Conservation (phyloP, 1,284 basidiomycete genomes). For the Fereydounia khargensis region DNA sequence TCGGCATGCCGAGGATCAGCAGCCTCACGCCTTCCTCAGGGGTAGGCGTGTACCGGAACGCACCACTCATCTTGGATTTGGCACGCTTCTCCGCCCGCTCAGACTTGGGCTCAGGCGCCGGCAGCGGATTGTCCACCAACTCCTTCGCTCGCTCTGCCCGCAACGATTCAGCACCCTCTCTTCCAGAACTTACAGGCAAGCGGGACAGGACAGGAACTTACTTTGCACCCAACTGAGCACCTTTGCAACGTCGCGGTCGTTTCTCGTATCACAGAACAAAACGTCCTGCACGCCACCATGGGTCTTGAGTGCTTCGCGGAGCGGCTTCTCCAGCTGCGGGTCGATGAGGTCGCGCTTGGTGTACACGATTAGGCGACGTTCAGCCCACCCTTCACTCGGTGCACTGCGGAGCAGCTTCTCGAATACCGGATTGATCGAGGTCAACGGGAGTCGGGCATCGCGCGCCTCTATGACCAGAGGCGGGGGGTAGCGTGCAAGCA, state of each 20-base stretch:
- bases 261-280: slow-evolving; percentile 62
- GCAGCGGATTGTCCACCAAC: slow-evolving; percentile 1
- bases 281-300: slow-evolving; percentile 59
- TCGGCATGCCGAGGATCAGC: slow-evolving; percentile 78
- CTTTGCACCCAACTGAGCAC: slow-evolving; percentile 60
- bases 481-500: slow-evolving; percentile 68
- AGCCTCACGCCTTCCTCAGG: slow-evolving; percentile 52
- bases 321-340: slow-evolving; percentile 69
- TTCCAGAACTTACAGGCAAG: background rate
- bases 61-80: slow-evolving; percentile 46
- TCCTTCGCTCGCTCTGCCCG: slow-evolving; percentile 17
- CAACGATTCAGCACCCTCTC: no score
- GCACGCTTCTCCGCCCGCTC: slow-evolving; percentile 19
- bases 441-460: slow-evolving; percentile 87
- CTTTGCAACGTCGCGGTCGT: slow-evolving; percentile 60
- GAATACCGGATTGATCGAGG: slow-evolving; percentile 81
- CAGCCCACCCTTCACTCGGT: slow-evolving; percentile 33
- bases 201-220: no score
- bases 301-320: slow-evolving; percentile 59
- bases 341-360: slow-evolving; percentile 91
- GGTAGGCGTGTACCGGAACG: slow-evolving; percentile 49
- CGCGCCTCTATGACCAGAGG: slow-evolving; percentile 86
- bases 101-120: background rate
- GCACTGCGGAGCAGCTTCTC: slow-evolving; percentile 47
- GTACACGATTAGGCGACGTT: slow-evolving; percentile 75